Percentiles rank a stretch among this genome's conserved stretches.
phyloP scores from a whole-genome alignment of 2,329 filamentous ascomycete genomes.

The Aureobasidium sp. region DNA sequence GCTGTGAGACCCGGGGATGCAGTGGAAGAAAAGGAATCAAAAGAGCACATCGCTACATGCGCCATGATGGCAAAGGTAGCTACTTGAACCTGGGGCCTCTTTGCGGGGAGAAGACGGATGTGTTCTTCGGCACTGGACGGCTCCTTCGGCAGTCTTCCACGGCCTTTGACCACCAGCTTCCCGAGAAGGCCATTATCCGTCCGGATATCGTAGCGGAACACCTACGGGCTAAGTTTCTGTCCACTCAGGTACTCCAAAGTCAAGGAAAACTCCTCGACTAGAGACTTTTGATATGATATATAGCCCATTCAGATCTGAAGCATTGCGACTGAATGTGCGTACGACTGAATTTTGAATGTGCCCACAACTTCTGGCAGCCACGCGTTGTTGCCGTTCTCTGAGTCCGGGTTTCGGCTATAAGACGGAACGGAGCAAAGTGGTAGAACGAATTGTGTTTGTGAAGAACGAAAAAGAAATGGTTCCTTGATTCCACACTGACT shows the following conservation, averaged over 20 bases:
- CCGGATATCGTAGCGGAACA: background rate
- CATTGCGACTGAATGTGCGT: background rate
- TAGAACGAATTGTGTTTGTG: background rate
- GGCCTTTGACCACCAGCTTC: background rate
- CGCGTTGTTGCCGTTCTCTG: background rate
- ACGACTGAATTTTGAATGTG: background rate
- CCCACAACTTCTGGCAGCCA: background rate
- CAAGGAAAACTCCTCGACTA: background rate
- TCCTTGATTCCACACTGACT: constrained; percentile 12
- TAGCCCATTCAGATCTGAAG: background rate
- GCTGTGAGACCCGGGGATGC: background rate
- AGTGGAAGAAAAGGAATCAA: background rate
- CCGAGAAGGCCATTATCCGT: background rate
- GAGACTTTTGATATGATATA: too few relatives aligned
- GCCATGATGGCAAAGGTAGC: background rate
- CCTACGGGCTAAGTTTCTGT: background rate
- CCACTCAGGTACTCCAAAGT: background rate
- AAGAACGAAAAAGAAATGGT: constrained; percentile 12
- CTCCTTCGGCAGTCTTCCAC: constrained; percentile 7
- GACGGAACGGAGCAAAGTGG: background rate
- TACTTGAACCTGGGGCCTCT: constrained; percentile 9
- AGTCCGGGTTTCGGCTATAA: background rate
- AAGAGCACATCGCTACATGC: background rate
- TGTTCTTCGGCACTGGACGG: constrained; percentile 11
- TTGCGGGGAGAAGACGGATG: constrained; percentile 10